Evolutionary conservation across 139 green algal genomes (phyloP).

Genomic region (Chlorella sp.): DNA sequence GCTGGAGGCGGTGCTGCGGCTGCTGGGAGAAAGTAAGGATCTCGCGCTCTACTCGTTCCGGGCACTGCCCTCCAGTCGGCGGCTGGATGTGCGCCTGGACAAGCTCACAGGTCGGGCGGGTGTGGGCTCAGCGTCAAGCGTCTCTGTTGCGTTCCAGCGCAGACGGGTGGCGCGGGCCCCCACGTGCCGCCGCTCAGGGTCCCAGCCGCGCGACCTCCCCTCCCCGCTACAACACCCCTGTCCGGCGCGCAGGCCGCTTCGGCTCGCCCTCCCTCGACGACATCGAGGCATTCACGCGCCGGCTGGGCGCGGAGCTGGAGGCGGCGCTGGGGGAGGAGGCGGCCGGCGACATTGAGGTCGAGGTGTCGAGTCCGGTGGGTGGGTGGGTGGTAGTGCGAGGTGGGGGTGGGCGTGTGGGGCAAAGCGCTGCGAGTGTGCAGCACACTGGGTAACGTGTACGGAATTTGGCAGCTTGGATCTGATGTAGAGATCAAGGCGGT

Average conservation of each 20-base stretch:
- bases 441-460: neutral
- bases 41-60: slow-evolving; percentile 44
- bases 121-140: neutral
- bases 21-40: slow-evolving; percentile 19
- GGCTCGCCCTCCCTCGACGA: slow-evolving; percentile 68
- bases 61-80: slow-evolving; percentile 4
- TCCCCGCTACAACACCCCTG: neutral
- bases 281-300: slow-evolving; percentile 54
- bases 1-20: slow-evolving; percentile 19
- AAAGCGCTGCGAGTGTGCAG: neutral
- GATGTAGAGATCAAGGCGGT: neutral
- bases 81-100: slow-evolving; percentile 68
- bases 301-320: slow-evolving; percentile 42
- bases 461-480: neutral
- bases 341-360: slow-evolving; percentile 61
- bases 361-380: slow-evolving; percentile 66
- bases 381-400: too few species aligned
- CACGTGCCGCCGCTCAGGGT: neutral
- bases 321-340: slow-evolving; percentile 46
- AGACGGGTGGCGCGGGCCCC: neutral
- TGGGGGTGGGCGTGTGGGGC: too few species aligned
- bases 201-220: neutral
- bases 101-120: slow-evolving; percentile 39
- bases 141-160: neutral
- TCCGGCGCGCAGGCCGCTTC: slow-evolving; percentile 47